Percentiles rank a stretch among this genome's conserved stretches.
phyloP scores from a whole-genome alignment of 2,329 filamentous ascomycete species.

The Stemphylium lycopersici region DNA sequence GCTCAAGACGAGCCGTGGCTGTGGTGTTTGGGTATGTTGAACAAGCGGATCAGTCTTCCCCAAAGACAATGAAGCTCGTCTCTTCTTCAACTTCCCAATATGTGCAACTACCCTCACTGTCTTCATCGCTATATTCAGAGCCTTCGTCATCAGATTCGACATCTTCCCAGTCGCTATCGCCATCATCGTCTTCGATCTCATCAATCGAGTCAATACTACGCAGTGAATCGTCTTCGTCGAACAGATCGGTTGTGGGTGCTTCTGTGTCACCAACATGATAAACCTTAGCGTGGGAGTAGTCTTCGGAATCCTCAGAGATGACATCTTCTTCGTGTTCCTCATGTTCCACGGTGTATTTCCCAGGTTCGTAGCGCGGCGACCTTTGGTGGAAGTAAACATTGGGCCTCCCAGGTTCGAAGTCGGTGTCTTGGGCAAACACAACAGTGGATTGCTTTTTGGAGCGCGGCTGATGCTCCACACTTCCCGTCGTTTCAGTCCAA shows the following conservation, averaged over 20 bases:
- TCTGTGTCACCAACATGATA: conserved; percentile 2
- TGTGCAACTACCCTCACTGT: conserved; percentile 16
- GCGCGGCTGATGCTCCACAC: conserved; percentile 1
- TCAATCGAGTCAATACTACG: conserved; percentile 7
- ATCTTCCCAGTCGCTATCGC: conserved; percentile 35
- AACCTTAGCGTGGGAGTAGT: conserved; percentile 18
- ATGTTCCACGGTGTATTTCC: conserved; percentile 25
- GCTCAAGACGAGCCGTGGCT: not conserved
- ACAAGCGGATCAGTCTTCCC: conserved; percentile 21
- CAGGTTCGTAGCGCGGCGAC: conserved; percentile 39
- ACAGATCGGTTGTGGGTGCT: not conserved
- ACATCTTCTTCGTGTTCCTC: conserved; percentile 16
- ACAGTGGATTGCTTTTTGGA: conserved; percentile 19
- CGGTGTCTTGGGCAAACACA: conserved; percentile 28
- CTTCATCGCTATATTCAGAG: conserved; percentile 20
- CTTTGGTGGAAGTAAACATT: conserved; percentile 33
- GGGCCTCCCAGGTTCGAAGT: conserved; percentile 28
- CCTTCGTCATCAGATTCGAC: conserved; percentile 11
- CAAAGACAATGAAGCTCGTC: conserved; percentile 31
- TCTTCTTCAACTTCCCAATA: conserved; percentile 27
- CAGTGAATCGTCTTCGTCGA: not conserved
- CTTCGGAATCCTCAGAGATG: conserved; percentile 29
- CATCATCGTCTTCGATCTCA: conserved; percentile 20
- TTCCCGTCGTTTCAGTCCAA: conserved; percentile 26
- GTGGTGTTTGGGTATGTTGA: not conserved